phyloP scores from a whole-genome alignment of 257 asterid genomes.

The Thymus quinquecostatus region DNA sequence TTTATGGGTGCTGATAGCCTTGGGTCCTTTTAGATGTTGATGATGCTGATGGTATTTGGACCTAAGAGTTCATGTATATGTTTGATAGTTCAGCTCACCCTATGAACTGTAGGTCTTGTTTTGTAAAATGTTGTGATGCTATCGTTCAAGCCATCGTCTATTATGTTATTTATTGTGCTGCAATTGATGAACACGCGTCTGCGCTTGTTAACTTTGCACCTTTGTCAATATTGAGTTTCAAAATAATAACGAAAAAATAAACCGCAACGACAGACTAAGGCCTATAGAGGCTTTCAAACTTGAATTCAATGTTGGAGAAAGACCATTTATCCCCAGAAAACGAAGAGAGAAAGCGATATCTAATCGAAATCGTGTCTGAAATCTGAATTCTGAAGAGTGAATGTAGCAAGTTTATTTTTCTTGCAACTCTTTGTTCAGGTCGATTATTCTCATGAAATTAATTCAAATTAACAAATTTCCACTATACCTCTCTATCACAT shows the following conservation, averaged over 20 bases:
- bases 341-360: not conserved
- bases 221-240: too few species aligned
- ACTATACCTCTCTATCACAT: too few species aligned
- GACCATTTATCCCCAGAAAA: constrained; percentile 5
- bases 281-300: too few species aligned
- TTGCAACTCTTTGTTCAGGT: too few species aligned
- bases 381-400: too few species aligned
- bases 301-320: constrained; percentile 3
- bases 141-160: not conserved
- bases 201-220: not conserved
- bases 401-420: too few species aligned
- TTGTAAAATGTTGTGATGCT: constrained; percentile 8
- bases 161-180: constrained; percentile 8
- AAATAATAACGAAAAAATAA: too few species aligned
- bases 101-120: not conserved
- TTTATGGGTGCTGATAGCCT: constrained; percentile 67
- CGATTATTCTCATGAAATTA: too few species aligned
- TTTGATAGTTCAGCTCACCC: too few species aligned
- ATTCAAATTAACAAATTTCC: too few species aligned
- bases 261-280: too few species aligned
- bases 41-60: constrained; percentile 5
- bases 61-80: constrained; percentile 18
- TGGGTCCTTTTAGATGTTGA: constrained; percentile 50
- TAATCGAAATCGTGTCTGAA: not conserved
- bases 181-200: not conserved